Evolutionary conservation across 352 stramenopile genomes (phyloP).

Genomic region (Pythium grandisporangium): DNA sequence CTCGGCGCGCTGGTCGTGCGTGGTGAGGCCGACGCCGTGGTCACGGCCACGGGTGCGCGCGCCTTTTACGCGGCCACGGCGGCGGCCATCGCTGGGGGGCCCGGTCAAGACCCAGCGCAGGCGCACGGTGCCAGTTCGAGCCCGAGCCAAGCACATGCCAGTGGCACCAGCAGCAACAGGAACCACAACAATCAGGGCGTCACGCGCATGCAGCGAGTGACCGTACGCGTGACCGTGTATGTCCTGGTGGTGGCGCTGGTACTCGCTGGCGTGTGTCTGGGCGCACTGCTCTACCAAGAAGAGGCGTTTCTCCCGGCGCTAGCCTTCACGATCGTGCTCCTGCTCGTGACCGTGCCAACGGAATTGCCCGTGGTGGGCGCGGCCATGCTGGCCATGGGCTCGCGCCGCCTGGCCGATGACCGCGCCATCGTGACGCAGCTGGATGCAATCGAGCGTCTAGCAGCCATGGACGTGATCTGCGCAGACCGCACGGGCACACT

Average conservation of each 20-base stretch:
- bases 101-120: conserved; percentile 47
- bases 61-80: conserved; percentile 89
- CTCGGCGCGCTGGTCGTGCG: conserved; percentile 81
- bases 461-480: conserved; percentile 90
- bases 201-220: conserved; percentile 89
- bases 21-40: conserved; percentile 88
- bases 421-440: conserved; percentile 91
- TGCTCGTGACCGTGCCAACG: conserved; percentile 90
- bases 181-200: too few relatives aligned
- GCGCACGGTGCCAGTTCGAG: too few relatives aligned
- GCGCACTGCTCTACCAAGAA: conserved; percentile 52
- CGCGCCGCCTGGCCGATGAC: conserved; percentile 80
- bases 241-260: conserved; percentile 83
- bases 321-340: conserved; percentile 79
- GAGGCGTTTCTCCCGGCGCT: conserved; percentile 71
- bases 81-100: conserved; percentile 72
- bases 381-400: conserved; percentile 89
- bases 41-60: conserved; percentile 80
- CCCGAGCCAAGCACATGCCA: too few relatives aligned
- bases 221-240: conserved; percentile 89
- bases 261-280: conserved; percentile 81
- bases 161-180: too few relatives aligned
- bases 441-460: conserved; percentile 90
- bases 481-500: conserved; percentile 94
- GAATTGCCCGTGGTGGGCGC: conserved; percentile 91